Evolutionary conservation across 306 rosid genomes (phyloP), one percentile per base, ranked within the genome.

Genomic region (Quercus robur): DNA sequence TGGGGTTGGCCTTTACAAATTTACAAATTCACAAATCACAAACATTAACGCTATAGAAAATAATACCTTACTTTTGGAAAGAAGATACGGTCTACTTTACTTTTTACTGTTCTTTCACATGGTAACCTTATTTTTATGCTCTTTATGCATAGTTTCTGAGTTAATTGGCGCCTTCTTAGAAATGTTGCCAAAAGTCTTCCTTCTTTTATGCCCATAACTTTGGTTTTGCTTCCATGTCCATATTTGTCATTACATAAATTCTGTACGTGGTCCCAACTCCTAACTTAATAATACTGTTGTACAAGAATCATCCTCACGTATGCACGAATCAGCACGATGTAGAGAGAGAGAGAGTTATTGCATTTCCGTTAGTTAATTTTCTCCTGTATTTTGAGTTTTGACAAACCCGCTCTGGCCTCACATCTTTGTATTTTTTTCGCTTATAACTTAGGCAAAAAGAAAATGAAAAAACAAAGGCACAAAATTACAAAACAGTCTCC

Each of bases 61-160:
- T 76, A 18, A 59, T 76, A 18, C 51, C 38, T 49, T 63, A 25
- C 72, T 61, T 80, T 64, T 80, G 59, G 76, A 68, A 68, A 68
- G 28, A 35, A 68, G 72, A 30, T 68, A 68, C 72, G 52, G 71
- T 68, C 72, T 68, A 33, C 72, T 4, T 81, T 75, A 62, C 74
- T 78, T 84, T 84, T 81, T 59, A 67, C 88, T 87, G 89, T 89
- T 86, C 77, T 84, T 81, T 86, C 91, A 88, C 92, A 78, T 87
- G 92, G 84, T 69, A 69, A 38, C 46, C 11, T 38, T 38, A 38
- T 49, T 13, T 10, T 13, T 70, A 80, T 80, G 17, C 52, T 66
- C 35, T 75, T 66, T 46, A 51, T 38, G 25, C 49, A 56, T 38
- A n/a, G 4, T 62, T 57, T 59, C 66, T 21, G 58, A 80, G 78